Base-by-base conservation (phyloP, 371 early-diverging fungal genomes). In the Circinella umbellata region DNA sequence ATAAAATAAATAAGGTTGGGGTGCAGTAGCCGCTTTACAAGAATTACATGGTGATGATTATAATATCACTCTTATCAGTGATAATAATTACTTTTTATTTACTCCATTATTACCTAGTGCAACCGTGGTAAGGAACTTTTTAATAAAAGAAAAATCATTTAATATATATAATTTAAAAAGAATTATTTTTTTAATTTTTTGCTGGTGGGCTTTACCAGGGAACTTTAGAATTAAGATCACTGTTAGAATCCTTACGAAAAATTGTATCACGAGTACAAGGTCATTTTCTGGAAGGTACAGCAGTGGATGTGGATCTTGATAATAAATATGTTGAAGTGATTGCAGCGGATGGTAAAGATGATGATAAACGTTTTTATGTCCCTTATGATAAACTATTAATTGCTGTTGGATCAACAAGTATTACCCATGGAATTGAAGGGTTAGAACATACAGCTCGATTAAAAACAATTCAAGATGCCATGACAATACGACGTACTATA, bases 381-480 rank as follows among this genome's bases (percentile, higher is more conserved):
- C 87, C 86, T 9, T 95, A 91, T 70, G 94, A 93, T 81, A 86
- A 92, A 63, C 75, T 96, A 67, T 90, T 96, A n/a, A 88, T 96
- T 27, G 92, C 93, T 0, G 90, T 91, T 8, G 96, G 96, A 7
- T 91, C 95, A 14, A 85, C 87, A 46, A 84, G 90, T 66, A 92
- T 91, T 74, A 93, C 94, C 8, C 92, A 92, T 63, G 92, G 92
- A n/a, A 88, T 94, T 17, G 80, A 89, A 60, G 96, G 96, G 2
- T 80, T 95, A 38, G 91, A 94, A 71, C 74, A 90, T 75, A 89
- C 90, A 64, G 73, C 77, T 64, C 83, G 82, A 60, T 79, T 94
- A 46, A 93, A 93, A 78, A 89, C 89, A 0, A 86, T 94, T 59
- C 69, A 72, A 13, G 94, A 94, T 71, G 94, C 93, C 7, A 88